Evolutionary conservation across 176 grass and related monocot species (phyloP), one percentile per base, ranked within the genome.

Genomic region (Eleusine indica): DNA sequence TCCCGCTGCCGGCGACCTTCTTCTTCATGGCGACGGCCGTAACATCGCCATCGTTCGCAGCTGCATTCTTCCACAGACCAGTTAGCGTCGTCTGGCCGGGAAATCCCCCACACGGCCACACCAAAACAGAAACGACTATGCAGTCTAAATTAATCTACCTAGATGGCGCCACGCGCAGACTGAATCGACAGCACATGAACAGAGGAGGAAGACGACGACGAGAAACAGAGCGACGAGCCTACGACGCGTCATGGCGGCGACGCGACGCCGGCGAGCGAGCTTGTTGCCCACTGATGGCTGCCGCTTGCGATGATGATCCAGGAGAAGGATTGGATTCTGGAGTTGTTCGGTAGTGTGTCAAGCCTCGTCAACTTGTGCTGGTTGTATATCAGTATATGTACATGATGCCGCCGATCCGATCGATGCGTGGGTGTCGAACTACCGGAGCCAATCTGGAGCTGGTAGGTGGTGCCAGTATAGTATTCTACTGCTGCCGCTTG

Each of bases 141-240:
- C 63, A 37, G 30, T 30, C 11, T 4, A 16, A 37, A 43, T 47
- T 47, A 47, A 47, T 41, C 4, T 78, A 70, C 51, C 74, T 25
- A 61, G 52, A 47, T n/a, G 53, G 9, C 83, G 75, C 30, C 42
- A 72, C 13, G 42, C 64, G 75, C 75, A 64, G 37, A 35, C n/a
- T 28, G 67, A 9, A 44, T 22, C 57, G 6, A 5, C 38, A 3
- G 61, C 17, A 35, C 46, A 42, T 1, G 84, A 86, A 9, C 54
- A 67, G 9, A 79, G 40, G 61, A 64, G 9, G 53, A 21, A 21
- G 30, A 44, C 54, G 1, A 41, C 17, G 30, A 63, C 53, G 66
- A 85, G 53, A 53, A 62, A 7, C 75, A 53, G 71, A n/a, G 66
- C 53, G 29, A 58, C 18, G 64, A 4, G 21, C 0, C 74, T 69